Evolutionary conservation across 2,329 filamentous ascomycete species (phyloP), one percentile per base, ranked within the genome.

Genomic region (Calonectria pseudoreteaudii): DNA sequence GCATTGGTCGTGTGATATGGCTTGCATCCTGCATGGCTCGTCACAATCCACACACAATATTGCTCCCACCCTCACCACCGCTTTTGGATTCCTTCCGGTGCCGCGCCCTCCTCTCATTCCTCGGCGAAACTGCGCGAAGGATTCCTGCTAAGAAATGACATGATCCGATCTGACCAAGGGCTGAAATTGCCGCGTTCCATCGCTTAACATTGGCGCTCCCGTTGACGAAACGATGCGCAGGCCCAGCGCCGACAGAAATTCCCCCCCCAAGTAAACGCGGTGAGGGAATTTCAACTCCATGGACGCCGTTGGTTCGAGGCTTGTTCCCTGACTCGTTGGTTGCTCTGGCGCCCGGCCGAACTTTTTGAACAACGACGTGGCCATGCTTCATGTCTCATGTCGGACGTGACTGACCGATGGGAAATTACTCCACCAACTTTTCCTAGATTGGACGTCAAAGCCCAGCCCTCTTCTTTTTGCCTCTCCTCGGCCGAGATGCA

Each of bases 121-220:
- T n/a, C 20, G 60, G 30, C 18, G 18, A 49, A 18, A 31, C 11
- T 65, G 41, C 41, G 38, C 41, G 38, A 65, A 65, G 60, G 60
- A 49, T 47, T 65, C 16, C 41, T 65, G 41, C 41, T 31, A 65
- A 44, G 18, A 44, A 65, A 49, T 28, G 56, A 41, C n/a, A 26
- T 62, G 79, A 80, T 68, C 0, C 87, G 0, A 87, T 96, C 10
- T 85, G 96, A 14, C 87, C 84, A 26, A 86, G 81, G 34, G 9
- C 28, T 65, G 44, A 65, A 47, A 65, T 65, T 65, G 60, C 60
- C 60, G 60, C 60, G 60, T 65, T 34, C 60, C 60, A 65, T 65
- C 60, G 60, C 60, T 65, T 65, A 65, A 65, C n/a, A 26, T 65
- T 65, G 56, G 36, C 56, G 56, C 56, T 62, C 56, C 56, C 56